Percentiles rank a stretch among this genome's conserved stretches.
phyloP scores from a whole-genome alignment of 2,329 filamentous ascomycete species.

The Alternaria consortialis region DNA sequence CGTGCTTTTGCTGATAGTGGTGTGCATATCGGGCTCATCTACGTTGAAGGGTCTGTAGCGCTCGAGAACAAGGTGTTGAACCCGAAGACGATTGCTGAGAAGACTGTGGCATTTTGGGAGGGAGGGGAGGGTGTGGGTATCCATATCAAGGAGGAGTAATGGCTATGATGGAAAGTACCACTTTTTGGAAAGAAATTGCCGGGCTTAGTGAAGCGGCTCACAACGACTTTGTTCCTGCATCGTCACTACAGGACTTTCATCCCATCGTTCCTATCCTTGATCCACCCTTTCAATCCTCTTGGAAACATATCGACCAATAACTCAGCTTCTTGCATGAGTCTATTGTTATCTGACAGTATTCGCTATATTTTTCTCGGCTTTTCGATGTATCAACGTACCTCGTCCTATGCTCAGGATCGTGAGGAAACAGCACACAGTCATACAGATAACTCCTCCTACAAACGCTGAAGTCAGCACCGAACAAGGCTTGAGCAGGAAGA shows the following conservation, averaged over 20 bases:
- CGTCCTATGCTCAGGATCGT: neutral
- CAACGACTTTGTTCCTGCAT: too few relatives aligned
- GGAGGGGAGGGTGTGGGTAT: constrained; percentile 53
- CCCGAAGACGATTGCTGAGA: constrained; percentile 57
- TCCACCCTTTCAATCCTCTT: too few relatives aligned
- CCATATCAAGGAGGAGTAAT: constrained; percentile 41
- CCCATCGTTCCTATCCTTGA: too few relatives aligned
- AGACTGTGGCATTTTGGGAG: constrained; percentile 57
- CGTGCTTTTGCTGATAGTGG: constrained; percentile 53
- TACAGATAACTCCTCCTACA: neutral
- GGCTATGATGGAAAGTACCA: too few relatives aligned
- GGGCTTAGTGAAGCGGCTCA: too few relatives aligned
- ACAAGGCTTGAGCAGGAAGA: too few relatives aligned
- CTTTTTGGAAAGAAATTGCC: too few relatives aligned
- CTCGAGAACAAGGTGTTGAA: constrained; percentile 55
- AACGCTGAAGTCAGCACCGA: neutral
- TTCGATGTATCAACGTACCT: neutral
- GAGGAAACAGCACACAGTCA: neutral
- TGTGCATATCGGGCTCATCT: constrained; percentile 60
- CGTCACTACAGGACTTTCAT: too few relatives aligned
- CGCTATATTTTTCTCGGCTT: too few relatives aligned
- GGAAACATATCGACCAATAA: too few relatives aligned
- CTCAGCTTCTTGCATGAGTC: too few relatives aligned
- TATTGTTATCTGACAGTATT: too few relatives aligned
- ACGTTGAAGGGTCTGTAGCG: constrained; percentile 56